Evolutionary conservation across 768 basidiomycete species (phyloP).

Genomic region (Tephrocybe sp.): DNA sequence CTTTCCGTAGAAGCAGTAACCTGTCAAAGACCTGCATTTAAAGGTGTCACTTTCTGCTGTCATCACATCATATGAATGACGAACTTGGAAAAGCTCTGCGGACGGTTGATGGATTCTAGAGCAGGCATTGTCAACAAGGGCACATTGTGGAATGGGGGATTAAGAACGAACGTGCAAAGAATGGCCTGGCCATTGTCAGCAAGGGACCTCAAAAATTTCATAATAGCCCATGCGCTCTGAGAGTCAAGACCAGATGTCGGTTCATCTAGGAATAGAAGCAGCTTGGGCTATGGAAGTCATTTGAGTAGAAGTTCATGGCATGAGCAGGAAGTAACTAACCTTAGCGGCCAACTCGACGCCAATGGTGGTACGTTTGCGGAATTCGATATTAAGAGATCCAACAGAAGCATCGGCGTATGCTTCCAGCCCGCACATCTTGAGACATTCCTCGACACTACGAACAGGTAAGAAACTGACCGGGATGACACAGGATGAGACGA

Average conservation of each 20-base stretch:
- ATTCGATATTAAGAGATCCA: slow-evolving; percentile 48
- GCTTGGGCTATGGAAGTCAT: slow-evolving; percentile 49
- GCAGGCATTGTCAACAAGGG: background rate
- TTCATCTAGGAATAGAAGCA: slow-evolving; percentile 85
- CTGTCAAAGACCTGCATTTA: slow-evolving; percentile 63
- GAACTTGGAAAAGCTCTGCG: slow-evolving; percentile 74
- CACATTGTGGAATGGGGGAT: background rate
- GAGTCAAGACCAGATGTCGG: slow-evolving; percentile 88
- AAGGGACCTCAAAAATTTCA: slow-evolving; percentile 70
- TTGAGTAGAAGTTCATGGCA: background rate
- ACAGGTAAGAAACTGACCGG: background rate
- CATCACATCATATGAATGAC: background rate
- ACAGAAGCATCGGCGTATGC: slow-evolving; percentile 61
- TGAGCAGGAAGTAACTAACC: slow-evolving; percentile 31
- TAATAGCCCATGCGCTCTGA: slow-evolving; percentile 83
- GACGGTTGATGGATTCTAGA: slow-evolving; percentile 55
- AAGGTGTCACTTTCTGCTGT: background rate
- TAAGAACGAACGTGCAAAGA: slow-evolving; percentile 69
- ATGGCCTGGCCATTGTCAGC: slow-evolving; percentile 85
- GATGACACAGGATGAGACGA: slow-evolving; percentile 23
- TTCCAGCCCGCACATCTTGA: slow-evolving; percentile 68
- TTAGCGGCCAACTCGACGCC: slow-evolving; percentile 76
- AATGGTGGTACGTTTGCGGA: slow-evolving; percentile 56
- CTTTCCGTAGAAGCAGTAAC: slow-evolving; percentile 71
- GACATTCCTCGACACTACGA: slow-evolving; percentile 38